Evolutionary conservation across 1,284 basidiomycete species (phyloP), one percentile per base, ranked within the genome.

Genomic region (Garcileccinum viscosum): DNA sequence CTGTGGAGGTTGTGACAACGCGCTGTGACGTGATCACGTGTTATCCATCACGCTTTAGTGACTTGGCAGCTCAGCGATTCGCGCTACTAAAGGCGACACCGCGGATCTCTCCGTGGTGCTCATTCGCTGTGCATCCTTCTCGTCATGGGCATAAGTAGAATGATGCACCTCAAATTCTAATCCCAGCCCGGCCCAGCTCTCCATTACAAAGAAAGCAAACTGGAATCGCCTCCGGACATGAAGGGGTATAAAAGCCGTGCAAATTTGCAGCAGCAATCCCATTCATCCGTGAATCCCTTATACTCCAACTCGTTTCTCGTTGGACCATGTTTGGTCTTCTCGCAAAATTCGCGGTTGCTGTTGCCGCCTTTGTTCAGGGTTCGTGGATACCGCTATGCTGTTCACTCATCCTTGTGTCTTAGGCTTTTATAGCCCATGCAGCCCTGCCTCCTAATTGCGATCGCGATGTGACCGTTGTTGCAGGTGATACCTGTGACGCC

Each of bases 381-480:
- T 30, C 30, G 78, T 68, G 2, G 24, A 61, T 30, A 17, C 19
- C 19, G 30, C 37, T 8, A 33, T 27, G 17, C 22, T 19, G 42
- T 33, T 0, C 24, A 37, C n/a, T 56, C 12, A 8, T 1, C 3
- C 19, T 60, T 62, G 38, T 60, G 37, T 65, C 61, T 67, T 37
- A 67, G 24, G 44, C 12, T 35, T 7, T 42, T 42, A n/a, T 37
- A 78, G 77, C 56, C 33, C 69, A 68, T 27, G 70, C 69, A 4
- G 27, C 65, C 5, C 65, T 79, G 35, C 77, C 77, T 30, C 50
- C 75, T 42, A 64, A 68, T 60, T 88, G 86, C 71, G 78, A 82
- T 24, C 83, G 84, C 44, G 79, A 67, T 59, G 83, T 83, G 66
- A 84, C 82, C 11, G 82, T 88, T 47, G 68, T 69, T 30, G 8